A percentile compares a stretch with the other conserved stretches of the same genome.
These are phyloP conservation scores for Podaxis mareebaensis DNA, from an alignment of 768 basidiomycete genomes.

Conservation along the genomic window DNA sequence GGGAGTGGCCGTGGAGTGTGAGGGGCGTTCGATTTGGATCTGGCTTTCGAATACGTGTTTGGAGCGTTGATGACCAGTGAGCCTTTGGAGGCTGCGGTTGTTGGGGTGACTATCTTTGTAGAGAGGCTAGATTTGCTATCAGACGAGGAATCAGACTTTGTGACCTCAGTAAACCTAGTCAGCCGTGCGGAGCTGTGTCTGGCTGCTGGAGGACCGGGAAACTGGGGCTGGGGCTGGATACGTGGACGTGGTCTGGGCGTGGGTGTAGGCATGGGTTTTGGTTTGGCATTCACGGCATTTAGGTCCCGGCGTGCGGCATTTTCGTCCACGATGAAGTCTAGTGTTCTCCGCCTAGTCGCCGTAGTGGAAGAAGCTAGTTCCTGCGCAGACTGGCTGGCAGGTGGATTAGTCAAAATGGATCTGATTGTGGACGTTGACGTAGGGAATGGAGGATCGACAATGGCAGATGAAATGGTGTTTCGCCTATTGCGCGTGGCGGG, in stretches of 20 bases:
- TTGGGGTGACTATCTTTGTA: not conserved
- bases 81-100: too few species aligned
- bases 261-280: not conserved
- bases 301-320: constrained; percentile 6
- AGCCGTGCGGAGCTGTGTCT: not conserved
- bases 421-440: not conserved
- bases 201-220: not conserved
- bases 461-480: not conserved
- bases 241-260: not conserved
- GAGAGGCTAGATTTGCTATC: not conserved
- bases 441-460: not conserved
- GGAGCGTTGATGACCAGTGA: too few species aligned
- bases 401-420: not conserved
- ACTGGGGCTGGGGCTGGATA: not conserved
- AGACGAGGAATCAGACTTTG: not conserved
- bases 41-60: too few species aligned
- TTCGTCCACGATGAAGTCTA: constrained; percentile 4
- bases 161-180: not conserved
- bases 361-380: not conserved
- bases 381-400: not conserved
- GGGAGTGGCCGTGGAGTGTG: not conserved
- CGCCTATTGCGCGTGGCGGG: not conserved
- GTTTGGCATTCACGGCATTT: not conserved
- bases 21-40: too few species aligned
- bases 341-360: not conserved